phyloP scores from a whole-genome alignment of 352 stramenopile species.

The Globisporangium heterothallicum region DNA sequence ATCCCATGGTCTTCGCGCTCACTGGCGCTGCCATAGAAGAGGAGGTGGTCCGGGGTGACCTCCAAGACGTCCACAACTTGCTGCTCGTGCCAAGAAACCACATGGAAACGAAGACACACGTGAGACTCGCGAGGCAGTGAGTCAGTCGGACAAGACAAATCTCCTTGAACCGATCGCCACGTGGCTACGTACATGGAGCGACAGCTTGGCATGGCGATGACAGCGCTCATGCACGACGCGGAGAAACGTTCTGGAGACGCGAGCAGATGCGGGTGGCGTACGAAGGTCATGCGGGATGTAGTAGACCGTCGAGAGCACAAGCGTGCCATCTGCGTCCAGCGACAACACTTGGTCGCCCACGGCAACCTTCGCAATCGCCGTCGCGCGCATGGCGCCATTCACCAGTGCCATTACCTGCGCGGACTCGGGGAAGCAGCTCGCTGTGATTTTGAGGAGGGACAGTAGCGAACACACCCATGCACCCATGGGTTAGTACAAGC shows the following conservation, averaged over 20 bases:
- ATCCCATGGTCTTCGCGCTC: no score
- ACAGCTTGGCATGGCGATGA: slow-evolving; percentile 5
- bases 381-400: slow-evolving; percentile 19
- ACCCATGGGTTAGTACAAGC: not conserved
- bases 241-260: slow-evolving; percentile 26
- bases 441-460: no score
- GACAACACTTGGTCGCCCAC: slow-evolving; percentile 52
- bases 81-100: not conserved
- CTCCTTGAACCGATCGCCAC: not conserved
- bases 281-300: slow-evolving; percentile 63
- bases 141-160: no score
- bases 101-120: not conserved
- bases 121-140: no score
- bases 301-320: slow-evolving; percentile 50
- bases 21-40: slow-evolving; percentile 20
- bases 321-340: slow-evolving; percentile 27
- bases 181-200: not conserved
- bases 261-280: no score
- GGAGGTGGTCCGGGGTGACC: slow-evolving; percentile 44
- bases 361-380: slow-evolving; percentile 15
- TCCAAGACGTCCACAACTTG: slow-evolving; percentile 18
- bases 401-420: slow-evolving; percentile 27
- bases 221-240: slow-evolving; percentile 26
- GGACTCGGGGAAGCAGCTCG: slow-evolving; percentile 54
- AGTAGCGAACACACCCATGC: no score